These are phyloP conservation scores for Closterium sp. DNA, from an alignment of 139 green algal species.

Conservation along the genomic window DNA sequence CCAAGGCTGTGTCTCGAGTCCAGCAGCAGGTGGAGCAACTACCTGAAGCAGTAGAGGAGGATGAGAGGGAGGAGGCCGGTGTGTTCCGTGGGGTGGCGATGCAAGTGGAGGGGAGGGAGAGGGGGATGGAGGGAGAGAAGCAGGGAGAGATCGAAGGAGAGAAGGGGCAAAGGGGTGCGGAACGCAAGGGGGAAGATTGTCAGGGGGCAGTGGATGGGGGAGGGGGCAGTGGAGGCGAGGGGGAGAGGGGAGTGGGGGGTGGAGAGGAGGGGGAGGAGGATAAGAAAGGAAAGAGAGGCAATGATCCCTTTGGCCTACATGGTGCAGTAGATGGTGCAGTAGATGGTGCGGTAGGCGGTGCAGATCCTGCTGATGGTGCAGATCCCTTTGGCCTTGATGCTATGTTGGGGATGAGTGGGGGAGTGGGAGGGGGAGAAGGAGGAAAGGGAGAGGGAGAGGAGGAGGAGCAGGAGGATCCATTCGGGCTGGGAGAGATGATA, in stretches of 20 bases:
- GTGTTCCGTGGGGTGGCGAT: neutral
- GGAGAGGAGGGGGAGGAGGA: neutral
- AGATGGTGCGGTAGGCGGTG: neutral
- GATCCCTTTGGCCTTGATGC: constrained; percentile 2
- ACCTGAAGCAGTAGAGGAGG: constrained; percentile 3
- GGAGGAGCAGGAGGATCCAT: neutral
- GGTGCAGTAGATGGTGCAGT: neutral
- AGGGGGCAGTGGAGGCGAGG: no score
- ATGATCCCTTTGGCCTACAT: no score
- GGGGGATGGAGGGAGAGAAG: neutral
- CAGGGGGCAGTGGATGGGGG: no score
- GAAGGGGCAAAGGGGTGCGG: neutral
- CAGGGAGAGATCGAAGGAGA: neutral
- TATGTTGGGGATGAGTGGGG: neutral
- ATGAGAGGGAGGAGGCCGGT: no score
- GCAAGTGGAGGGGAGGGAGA: neutral
- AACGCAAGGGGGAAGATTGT: no score
- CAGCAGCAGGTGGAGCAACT: constrained; percentile 13
- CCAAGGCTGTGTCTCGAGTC: neutral
- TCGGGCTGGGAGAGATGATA: no score
- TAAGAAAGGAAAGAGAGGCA: neutral
- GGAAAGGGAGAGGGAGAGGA: neutral
- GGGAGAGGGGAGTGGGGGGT: no score
- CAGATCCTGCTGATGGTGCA: neutral
- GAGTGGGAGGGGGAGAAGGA: neutral